Conservation (phyloP, 164 flowering plant species). For the Chimonanthus praecox region DNA sequence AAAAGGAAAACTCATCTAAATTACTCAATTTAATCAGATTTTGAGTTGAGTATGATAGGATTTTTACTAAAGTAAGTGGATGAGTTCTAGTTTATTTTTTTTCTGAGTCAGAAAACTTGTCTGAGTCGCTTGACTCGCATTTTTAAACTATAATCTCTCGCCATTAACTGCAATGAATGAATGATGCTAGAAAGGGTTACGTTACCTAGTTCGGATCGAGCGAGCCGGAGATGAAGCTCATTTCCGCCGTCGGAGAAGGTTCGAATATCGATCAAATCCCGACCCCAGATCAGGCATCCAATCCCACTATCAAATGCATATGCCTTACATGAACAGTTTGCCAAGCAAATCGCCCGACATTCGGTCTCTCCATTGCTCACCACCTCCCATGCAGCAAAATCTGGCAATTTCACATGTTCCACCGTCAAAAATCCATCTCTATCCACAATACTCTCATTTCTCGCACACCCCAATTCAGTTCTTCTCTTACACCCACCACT, state of each 20-base stretch:
- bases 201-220: slow-evolving; percentile 13
- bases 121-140: too few species aligned
- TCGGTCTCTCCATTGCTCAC: background rate
- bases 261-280: slow-evolving; percentile 8
- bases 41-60: too few species aligned
- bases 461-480: background rate
- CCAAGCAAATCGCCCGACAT: background rate
- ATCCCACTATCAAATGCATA: slow-evolving; percentile 4
- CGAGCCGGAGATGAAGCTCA: slow-evolving; percentile 5
- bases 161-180: background rate
- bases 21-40: too few species aligned
- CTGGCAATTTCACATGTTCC: slow-evolving; percentile 29
- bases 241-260: background rate
- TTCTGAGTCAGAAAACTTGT: too few species aligned
- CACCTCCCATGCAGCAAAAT: slow-evolving; percentile 2
- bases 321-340: slow-evolving; percentile 7
- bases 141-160: too few species aligned
- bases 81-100: too few species aligned
- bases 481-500: background rate
- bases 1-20: too few species aligned
- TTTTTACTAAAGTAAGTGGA: too few species aligned
- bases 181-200: background rate
- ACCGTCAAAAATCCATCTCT: slow-evolving; percentile 7
- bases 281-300: slow-evolving; percentile 8
- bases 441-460: slow-evolving; percentile 13